These are phyloP conservation scores for Suillus occidentalis DNA, from an alignment of 768 basidiomycete genomes.

Conservation along the genomic window DNA sequence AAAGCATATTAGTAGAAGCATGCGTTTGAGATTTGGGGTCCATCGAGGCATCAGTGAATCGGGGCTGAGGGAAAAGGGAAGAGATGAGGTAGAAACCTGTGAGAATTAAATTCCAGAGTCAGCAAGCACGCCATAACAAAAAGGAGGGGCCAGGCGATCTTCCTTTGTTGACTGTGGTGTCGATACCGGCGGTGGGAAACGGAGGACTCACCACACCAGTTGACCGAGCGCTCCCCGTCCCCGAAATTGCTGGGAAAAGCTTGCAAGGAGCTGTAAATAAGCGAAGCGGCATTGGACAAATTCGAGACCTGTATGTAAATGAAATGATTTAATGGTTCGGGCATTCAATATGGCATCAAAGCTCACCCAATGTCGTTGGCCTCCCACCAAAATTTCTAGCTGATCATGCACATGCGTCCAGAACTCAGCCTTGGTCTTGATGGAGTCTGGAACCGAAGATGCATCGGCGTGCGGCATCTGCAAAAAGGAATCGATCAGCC, in stretches of 20 bases:
- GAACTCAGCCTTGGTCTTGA: constrained; percentile 74
- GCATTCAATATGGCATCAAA: constrained; percentile 4
- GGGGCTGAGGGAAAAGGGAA: constrained; percentile 56
- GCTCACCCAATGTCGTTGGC: constrained; percentile 76
- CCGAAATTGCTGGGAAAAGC: constrained; percentile 71
- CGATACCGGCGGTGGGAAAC: background rate
- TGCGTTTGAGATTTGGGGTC: constrained; percentile 4
- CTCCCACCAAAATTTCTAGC: constrained; percentile 59
- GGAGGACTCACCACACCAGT: constrained; percentile 85
- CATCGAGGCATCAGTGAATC: constrained; percentile 13
- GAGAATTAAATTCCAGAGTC: constrained; percentile 17
- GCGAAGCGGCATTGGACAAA: constrained; percentile 77
- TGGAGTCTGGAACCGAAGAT: constrained; percentile 64
- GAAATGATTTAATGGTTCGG: background rate
- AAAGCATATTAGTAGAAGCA: constrained; percentile 40
- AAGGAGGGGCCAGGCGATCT: background rate
- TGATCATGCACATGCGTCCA: constrained; percentile 76
- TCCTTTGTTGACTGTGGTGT: background rate
- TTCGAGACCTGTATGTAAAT: constrained; percentile 69
- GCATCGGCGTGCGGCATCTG: constrained; percentile 84
- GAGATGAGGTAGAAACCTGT: constrained; percentile 86
- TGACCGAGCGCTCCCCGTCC: constrained; percentile 62
- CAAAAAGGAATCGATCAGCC: background rate
- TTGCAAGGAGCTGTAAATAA: constrained; percentile 77
- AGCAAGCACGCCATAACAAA: constrained; percentile 11